phyloP scores from a whole-genome alignment of 768 basidiomycete genomes.

The Tulasnella sp. region DNA sequence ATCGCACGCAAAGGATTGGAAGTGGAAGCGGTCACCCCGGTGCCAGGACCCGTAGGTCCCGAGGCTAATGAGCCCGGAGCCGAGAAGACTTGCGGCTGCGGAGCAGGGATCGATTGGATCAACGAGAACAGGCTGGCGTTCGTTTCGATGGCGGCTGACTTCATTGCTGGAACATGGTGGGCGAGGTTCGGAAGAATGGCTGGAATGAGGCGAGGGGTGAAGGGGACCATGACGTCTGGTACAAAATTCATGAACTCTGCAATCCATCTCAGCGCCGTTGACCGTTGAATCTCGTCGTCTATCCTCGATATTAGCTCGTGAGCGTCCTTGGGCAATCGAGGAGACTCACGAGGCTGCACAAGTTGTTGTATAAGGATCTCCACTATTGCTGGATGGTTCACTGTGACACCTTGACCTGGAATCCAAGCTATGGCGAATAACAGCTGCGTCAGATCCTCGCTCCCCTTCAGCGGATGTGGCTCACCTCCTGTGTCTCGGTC shows the following conservation, averaged over 20 bases:
- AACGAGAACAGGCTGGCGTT: constrained; percentile 77
- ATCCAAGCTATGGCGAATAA: constrained; percentile 51
- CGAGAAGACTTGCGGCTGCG: constrained; percentile 25
- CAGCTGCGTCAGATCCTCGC: neutral
- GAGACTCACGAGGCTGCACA: constrained; percentile 61
- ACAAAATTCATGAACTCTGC: constrained; percentile 80
- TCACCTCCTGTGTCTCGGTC: constrained; percentile 54
- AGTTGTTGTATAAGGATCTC: constrained; percentile 87
- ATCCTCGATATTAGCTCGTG: neutral
- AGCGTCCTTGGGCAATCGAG: neutral
- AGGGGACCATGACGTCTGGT: constrained; percentile 86
- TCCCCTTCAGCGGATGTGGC: neutral
- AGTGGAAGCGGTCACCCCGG: constrained; percentile 14
- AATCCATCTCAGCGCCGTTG: constrained; percentile 88
- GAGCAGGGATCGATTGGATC: constrained; percentile 73
- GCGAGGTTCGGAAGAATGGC: constrained; percentile 92
- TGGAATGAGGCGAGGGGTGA: constrained; percentile 85
- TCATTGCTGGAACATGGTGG: constrained; percentile 80
- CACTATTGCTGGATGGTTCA: constrained; percentile 85
- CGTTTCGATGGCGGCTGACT: constrained; percentile 71
- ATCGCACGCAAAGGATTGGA: neutral
- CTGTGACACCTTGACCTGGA: constrained; percentile 85
- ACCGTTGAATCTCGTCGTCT: constrained; percentile 95
- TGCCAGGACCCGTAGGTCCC: neutral
- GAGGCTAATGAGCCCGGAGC: neutral